These are phyloP conservation scores for Diplodia seriata DNA, from an alignment of 2,329 filamentous ascomycete genomes.

Conservation along the genomic window DNA sequence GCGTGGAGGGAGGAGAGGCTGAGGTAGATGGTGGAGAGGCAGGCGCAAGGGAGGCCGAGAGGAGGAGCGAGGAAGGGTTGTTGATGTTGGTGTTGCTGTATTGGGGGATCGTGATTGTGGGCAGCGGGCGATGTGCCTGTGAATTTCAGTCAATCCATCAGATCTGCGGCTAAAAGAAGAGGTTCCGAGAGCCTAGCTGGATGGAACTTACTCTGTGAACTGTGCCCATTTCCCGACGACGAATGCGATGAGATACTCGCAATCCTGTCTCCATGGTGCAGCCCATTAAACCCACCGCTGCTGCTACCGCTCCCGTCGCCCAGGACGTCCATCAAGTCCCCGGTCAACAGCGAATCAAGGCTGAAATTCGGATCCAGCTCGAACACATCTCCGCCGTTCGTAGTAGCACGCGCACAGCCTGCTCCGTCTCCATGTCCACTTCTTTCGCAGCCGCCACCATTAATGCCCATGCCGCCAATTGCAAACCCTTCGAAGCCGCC, in stretches of 20 bases:
- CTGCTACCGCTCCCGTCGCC: background rate
- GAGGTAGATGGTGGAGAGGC: constrained; percentile 56
- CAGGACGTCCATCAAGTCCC: background rate
- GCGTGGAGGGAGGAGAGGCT: constrained; percentile 48
- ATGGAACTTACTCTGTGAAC: background rate
- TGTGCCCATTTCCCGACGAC: background rate
- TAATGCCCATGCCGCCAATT: background rate
- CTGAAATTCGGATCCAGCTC: constrained; percentile 23
- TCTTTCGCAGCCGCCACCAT: background rate
- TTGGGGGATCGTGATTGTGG: background rate
- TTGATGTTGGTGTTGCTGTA: background rate
- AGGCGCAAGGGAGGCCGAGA: constrained; percentile 47
- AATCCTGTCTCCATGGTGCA: background rate
- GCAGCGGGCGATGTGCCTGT: background rate
- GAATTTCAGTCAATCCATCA: background rate
- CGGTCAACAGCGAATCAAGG: constrained; percentile 18
- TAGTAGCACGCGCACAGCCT: background rate
- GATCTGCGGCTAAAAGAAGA: background rate
- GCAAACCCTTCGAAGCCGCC: constrained; percentile 22
- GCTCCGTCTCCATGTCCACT: background rate
- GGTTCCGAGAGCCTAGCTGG: too few species aligned
- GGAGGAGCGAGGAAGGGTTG: constrained; percentile 10
- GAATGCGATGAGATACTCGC: constrained; percentile 8
- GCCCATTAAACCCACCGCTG: background rate
- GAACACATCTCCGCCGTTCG: background rate